Base-by-base conservation (phyloP, 768 basidiomycete species). In the Mrakia frigida region DNA sequence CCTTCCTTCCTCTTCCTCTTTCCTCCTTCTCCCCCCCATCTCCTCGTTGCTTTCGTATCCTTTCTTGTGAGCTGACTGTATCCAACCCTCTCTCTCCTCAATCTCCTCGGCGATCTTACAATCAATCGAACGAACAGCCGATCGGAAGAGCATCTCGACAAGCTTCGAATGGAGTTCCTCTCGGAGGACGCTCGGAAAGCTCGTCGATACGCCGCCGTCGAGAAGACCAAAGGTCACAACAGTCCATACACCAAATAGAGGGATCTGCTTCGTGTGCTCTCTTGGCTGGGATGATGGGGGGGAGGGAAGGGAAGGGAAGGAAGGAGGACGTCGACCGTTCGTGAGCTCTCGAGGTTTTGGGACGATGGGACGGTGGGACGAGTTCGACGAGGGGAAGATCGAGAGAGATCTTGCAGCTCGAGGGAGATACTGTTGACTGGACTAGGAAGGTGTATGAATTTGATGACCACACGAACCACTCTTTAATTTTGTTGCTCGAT, bases 101-200 rank as follows among this genome's bases (percentile, higher is more conserved):
- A 2, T 72, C 2, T 56, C 10, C 31, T 72, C 37, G 13, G 10
- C 6, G 53, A 53, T 53, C 10, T 3, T 31, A 9, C 39, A n/a
- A n/a, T n/a, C n/a, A n/a, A 1, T 28, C 28, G 5, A 1, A 3
- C 59, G n/a, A 4, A 5, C 69, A 75, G 74, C 10, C 68, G 68
- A 68, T 70, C 67, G 35, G 74, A 75, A 39, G 21, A 43, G 33
- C 53, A 56, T 11, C 67, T 75, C 18, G 74, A 75, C 70, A 41
- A 61, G n/a, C 50, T 75, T 23, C 68, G 74, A n/a, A 75, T 75
- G 74, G 74, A 75, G 69, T 75, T 70, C 68, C 74, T 75, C 21
- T 75, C 74, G 53, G 69, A 75, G 56, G 68, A 69, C 9, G 67
- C 68, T 25, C 52, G 74, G 7, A 37, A 75, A n/a, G 39, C 10